phyloP scores from a whole-genome alignment of 129 eudicot species.

The Silybum marianum region DNA sequence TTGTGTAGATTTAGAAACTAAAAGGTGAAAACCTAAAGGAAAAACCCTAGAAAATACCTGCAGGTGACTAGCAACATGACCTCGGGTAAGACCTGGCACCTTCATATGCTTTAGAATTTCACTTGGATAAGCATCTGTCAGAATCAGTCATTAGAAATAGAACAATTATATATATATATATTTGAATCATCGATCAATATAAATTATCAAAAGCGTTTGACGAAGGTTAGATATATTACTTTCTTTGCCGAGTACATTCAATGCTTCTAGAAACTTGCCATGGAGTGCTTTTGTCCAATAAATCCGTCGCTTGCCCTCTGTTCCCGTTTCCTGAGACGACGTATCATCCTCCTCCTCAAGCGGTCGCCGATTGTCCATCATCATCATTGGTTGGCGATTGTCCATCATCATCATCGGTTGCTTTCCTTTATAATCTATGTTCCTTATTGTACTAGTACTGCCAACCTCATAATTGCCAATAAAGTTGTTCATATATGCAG shows the following conservation, averaged over 20 bases:
- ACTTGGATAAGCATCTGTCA: conserved; percentile 13
- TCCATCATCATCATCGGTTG: not conserved
- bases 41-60: conserved; percentile 20
- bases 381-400: not conserved
- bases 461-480: not conserved
- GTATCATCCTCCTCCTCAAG: conserved; percentile 19
- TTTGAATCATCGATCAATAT: not conserved
- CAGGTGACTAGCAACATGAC: conserved; percentile 29
- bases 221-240: not conserved
- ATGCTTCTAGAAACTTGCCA: conserved; percentile 6
- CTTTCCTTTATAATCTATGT: conserved; percentile 22
- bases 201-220: not conserved
- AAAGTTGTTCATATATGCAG: conserved; percentile 2
- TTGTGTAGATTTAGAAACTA: too few relatives aligned
- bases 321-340: not conserved
- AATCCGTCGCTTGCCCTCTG: conserved; percentile 1
- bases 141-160: conserved; percentile 1
- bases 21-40: not conserved
- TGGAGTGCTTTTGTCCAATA: conserved; percentile 24
- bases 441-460: not conserved
- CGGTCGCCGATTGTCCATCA: not conserved
- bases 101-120: conserved; percentile 12
- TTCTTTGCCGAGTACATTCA: conserved; percentile 12
- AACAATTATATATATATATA: not conserved
- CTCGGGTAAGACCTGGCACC: conserved; percentile 25